Evolutionary conservation across 2,329 filamentous ascomycete species (phyloP).

Genomic region (Ascochyta fabae): DNA sequence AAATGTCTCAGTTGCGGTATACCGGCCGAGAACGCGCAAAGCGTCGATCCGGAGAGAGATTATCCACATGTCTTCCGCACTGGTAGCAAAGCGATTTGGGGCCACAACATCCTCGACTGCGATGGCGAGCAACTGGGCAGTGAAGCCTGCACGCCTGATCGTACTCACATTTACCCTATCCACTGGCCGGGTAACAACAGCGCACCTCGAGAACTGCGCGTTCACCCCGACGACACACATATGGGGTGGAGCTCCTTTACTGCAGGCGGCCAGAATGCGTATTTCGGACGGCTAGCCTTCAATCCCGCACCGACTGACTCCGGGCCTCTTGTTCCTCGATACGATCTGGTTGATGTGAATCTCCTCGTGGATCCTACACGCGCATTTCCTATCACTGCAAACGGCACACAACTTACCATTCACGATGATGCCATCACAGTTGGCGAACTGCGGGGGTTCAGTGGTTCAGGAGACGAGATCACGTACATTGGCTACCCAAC

Average conservation of each 20-base stretch:
- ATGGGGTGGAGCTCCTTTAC: constrained; percentile 53
- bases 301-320: constrained; percentile 42
- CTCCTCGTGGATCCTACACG: constrained; percentile 28
- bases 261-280: constrained; percentile 35
- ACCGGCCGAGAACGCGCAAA: constrained; percentile 39
- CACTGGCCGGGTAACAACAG: constrained; percentile 48
- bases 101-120: constrained; percentile 49
- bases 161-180: constrained; percentile 52
- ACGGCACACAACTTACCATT: constrained; percentile 39
- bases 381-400: background rate
- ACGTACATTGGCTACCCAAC: constrained; percentile 51
- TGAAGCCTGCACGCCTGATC: constrained; percentile 48
- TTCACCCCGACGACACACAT: constrained; percentile 56
- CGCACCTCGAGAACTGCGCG: constrained; percentile 51
- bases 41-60: constrained; percentile 30
- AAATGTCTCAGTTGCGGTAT: constrained; percentile 58
- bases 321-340: constrained; percentile 27
- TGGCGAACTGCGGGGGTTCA: constrained; percentile 57
- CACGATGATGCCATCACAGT: constrained; percentile 45
- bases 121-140: constrained; percentile 38
- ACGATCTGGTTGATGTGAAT: constrained; percentile 52
- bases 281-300: constrained; percentile 52
- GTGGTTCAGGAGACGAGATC: constrained; percentile 51
- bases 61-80: constrained; percentile 56
- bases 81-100: constrained; percentile 46